Evolutionary conservation across 345 rosid genomes (phyloP), one percentile per base, ranked within the genome.

Genomic region (Eucalyptus albens): DNA sequence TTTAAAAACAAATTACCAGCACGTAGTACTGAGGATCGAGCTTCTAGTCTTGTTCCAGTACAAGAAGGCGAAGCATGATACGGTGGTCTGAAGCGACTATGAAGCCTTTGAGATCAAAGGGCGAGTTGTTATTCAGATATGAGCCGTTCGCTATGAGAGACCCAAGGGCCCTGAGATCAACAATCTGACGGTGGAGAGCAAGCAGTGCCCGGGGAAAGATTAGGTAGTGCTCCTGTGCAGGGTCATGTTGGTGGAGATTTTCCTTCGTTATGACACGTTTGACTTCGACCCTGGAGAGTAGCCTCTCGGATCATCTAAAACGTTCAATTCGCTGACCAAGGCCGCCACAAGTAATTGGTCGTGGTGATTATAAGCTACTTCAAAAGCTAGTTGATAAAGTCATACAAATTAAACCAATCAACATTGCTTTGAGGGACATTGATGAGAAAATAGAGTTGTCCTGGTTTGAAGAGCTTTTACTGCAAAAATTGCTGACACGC

Each of bases 151-250:
- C 94, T 1, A 92, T 93, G 0, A 93, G 87, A 31, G 96, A 94
- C 83, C 92, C 91, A 0, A 89, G 27, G 86, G 91, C 93, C 50
- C 88, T 1, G 93, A 94, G 89, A 91, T 89, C 44, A 92, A 59
- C 14, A 88, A 88, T 86, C 93, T 94, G 22, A 92, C 94, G 88
- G 88, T 86, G 50, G 92, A 88, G 89, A 89, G 92, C 81, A 95
- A 95, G 92, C 94, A 93, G 72, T 94, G 96, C 33, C 94, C 94
- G 1, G 94, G 90, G 53, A 94, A 94, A 90, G 90, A 94, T 87
- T 89, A 93, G 88, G 96, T 93, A 91, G 86, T 93, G 86, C 90
- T 94, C 47, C 17, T 94, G 26, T 77, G 88, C 24, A 93, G 94
- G 87, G 55, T 93, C 5, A 9, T 94, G 55, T 40, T 94, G 92